A percentile compares a stretch with the other conserved stretches of the same genome.
Conservation (phyloP, 1,284 basidiomycete genomes). For the Veloporphyrellus conicus region DNA sequence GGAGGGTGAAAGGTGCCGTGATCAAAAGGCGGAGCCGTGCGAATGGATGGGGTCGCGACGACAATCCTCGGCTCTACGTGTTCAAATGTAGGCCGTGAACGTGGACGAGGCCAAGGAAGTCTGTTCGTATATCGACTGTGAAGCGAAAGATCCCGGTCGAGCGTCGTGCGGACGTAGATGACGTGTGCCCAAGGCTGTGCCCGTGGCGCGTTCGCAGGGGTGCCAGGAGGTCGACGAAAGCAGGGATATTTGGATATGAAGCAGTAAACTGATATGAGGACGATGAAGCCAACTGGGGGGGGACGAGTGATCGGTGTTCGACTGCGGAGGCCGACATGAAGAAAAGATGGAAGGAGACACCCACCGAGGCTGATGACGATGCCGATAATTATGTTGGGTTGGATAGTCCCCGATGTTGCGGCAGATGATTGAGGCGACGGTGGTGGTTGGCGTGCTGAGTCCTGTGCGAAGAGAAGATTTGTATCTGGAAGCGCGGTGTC, state of each 20-base stretch:
- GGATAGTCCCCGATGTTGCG: slow-evolving; percentile 1
- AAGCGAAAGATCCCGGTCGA: not conserved
- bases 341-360: not conserved
- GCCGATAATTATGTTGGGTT: slow-evolving; percentile 9
- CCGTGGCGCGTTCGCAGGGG: not conserved
- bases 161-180: slow-evolving; percentile 1
- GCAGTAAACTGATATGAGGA: slow-evolving; percentile 7
- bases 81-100: not conserved
- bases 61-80: slow-evolving; percentile 12
- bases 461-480: too few species aligned
- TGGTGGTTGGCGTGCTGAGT: not conserved
- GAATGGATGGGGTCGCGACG: not conserved
- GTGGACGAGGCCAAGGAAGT: not conserved
- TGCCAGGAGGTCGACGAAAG: not conserved
- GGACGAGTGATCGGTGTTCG: not conserved
- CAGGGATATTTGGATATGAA: slow-evolving; percentile 8
- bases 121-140: not conserved
- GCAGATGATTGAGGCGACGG: not conserved
- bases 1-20: slow-evolving; percentile 1
- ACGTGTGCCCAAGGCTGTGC: not conserved
- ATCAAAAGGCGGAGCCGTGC: not conserved
- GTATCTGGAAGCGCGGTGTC: too few species aligned
- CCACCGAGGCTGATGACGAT: slow-evolving; percentile 20
- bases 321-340: not conserved
- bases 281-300: slow-evolving; percentile 13